Base-by-base conservation (phyloP, 2,329 filamentous ascomycete genomes). In the Neofusicoccum sp. region DNA sequence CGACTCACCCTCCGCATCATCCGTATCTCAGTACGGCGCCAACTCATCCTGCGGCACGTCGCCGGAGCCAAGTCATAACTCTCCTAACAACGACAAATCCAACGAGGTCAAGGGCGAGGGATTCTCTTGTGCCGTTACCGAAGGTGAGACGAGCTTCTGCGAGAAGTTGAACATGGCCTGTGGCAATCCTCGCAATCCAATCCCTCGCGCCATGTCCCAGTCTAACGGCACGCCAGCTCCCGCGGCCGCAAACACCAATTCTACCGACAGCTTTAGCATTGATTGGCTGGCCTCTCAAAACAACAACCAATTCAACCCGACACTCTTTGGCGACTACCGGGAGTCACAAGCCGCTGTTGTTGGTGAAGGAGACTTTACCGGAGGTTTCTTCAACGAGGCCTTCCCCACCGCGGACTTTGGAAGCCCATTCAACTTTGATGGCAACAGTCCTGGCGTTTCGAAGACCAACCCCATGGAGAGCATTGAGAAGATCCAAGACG, bases 291-390 rank as follows among this genome's bases (percentile, higher is more conserved):
- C 87, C 40, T 87, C 89, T 68, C 90, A 96, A 72, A 93, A 92
- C 68, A 88, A 88, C 61, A 90, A 90, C 60, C 86, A 89, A 65
- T 97, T 98, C 69, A 93, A 98, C 64, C 93, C 95, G 0, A 87
- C 95, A 60, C 81, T 98, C 4, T 98, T 97, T 73, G 90, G 89
- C 58, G 90, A 92, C 67, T 98, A 97, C 76, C 88, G 95, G 57
- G 95, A 99, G 70, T 87, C 91, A 0, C 91, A 96, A 69, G 89
- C 91, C 61, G 93, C 88, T 60, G 83, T 96, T 12, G 77, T 96
- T 16, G 79, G 81, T 65, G 87, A 78, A 69, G 84, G 83, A 44
- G 85, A 86, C 7, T 90, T 96, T 65, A 76, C 75, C 31, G 90
- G 91, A 59, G 89, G 80, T 20, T 87, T 87, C 74, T 85, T 86